phyloP scores from a whole-genome alignment of 2,329 filamentous ascomycete species.

The Bretziella fagacearum region DNA sequence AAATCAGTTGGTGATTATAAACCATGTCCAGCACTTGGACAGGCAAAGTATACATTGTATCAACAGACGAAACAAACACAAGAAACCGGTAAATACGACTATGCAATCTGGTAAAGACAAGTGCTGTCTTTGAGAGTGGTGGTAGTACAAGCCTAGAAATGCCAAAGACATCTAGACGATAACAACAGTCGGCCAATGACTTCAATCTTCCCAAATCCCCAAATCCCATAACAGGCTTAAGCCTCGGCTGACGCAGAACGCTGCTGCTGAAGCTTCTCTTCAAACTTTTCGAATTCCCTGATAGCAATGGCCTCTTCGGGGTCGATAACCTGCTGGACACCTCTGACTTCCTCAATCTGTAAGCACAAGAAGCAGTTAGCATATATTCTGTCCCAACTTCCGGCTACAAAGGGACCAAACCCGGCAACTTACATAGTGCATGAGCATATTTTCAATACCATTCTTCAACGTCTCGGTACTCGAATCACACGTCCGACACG shows the following conservation, averaged over 20 bases:
- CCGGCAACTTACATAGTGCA: slow-evolving; percentile 61
- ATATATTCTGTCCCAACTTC: neutral
- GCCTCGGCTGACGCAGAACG: slow-evolving; percentile 2
- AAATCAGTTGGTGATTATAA: no score
- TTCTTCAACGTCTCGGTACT: slow-evolving; percentile 95
- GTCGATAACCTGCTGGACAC: slow-evolving; percentile 78
- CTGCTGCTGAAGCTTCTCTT: slow-evolving; percentile 55
- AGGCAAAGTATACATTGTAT: neutral
- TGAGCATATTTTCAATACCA: slow-evolving; percentile 95
- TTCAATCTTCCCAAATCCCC: no score
- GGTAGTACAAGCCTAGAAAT: neutral
- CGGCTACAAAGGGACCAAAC: neutral
- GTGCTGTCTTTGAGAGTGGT: no score
- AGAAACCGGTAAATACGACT: no score
- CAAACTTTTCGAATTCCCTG: slow-evolving; percentile 83
- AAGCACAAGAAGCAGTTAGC: slow-evolving; percentile 21
- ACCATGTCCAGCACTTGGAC: slow-evolving; percentile 2
- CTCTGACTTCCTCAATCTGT: slow-evolving; percentile 87
- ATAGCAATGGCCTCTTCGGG: slow-evolving; percentile 79
- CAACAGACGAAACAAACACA: neutral
- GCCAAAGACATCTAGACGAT: neutral
- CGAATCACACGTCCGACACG: slow-evolving; percentile 89
- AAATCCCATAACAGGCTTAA: no score
- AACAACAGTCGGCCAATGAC: no score
- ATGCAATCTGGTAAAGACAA: no score